Percentiles rank a stretch among this genome's conserved stretches.
Conservation (phyloP, 495 filamentous ascomycete genomes). For the Neurospora pannonica region DNA sequence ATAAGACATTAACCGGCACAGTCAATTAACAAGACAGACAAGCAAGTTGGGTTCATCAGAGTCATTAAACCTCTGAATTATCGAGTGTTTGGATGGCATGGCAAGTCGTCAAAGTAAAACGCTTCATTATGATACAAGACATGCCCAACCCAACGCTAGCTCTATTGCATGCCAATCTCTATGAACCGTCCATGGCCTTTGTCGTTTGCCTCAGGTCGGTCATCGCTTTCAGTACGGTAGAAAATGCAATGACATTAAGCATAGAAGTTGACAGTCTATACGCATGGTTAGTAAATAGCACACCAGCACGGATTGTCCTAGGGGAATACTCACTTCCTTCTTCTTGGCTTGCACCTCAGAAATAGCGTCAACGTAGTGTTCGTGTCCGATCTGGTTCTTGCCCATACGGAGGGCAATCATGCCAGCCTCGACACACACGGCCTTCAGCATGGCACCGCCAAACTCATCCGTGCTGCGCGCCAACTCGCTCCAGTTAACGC, state of each 20-base stretch:
- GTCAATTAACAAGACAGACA: not conserved
- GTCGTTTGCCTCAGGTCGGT: not conserved
- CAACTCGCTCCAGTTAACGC: conserved; percentile 92
- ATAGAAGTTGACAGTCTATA: conserved; percentile 51
- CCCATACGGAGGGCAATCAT: conserved; percentile 97
- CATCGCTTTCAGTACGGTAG: not conserved
- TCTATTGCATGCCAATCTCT: conserved; percentile 10
- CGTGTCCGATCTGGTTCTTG: conserved; percentile 87
- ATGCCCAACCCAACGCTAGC: not conserved
- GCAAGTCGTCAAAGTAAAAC: not conserved
- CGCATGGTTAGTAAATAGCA: conserved; percentile 18
- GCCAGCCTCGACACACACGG: conserved; percentile 96
- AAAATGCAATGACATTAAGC: conserved; percentile 33
- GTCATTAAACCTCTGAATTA: not conserved
- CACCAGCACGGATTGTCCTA: not conserved
- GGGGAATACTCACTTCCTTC: conserved; percentile 58
- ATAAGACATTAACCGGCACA: too few species aligned
- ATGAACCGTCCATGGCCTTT: not conserved
- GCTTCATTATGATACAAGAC: conserved; percentile 5
- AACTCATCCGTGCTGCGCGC: conserved; percentile 98
- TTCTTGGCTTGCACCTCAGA: conserved; percentile 96
- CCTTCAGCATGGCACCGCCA: conserved; percentile 93
- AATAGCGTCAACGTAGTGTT: conserved; percentile 99
- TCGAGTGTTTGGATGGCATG: not conserved
- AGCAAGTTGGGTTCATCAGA: not conserved